phyloP scores from a whole-genome alignment of 2,329 filamentous ascomycete genomes.

The Trichoderma atrobrunneum region DNA sequence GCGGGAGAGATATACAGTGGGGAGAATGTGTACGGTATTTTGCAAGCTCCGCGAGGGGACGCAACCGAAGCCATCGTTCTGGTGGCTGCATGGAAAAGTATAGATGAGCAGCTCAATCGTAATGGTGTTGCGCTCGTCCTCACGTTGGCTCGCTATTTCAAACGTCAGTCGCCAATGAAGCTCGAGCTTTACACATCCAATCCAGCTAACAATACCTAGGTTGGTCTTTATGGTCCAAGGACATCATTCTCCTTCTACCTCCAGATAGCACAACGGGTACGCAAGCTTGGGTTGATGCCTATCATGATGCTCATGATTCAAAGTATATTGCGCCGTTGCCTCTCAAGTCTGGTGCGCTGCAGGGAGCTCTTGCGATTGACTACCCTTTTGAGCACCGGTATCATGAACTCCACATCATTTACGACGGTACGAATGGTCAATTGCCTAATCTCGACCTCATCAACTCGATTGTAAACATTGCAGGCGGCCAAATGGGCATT shows the following conservation, averaged over 20 bases:
- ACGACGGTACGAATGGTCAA: constrained; percentile 94
- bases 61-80: constrained; percentile 96
- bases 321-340: constrained; percentile 70
- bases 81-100: constrained; percentile 83
- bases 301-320: constrained; percentile 83
- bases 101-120: constrained; percentile 73
- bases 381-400: constrained; percentile 84
- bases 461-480: constrained; percentile 88
- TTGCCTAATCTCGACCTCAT: constrained; percentile 93
- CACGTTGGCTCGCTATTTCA: constrained; percentile 90
- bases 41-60: constrained; percentile 91
- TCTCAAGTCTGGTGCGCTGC: constrained; percentile 87
- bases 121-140: constrained; percentile 85
- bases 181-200: not conserved
- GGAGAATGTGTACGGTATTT: constrained; percentile 89
- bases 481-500: constrained; percentile 89
- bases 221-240: constrained; percentile 98
- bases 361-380: constrained; percentile 90
- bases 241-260: constrained; percentile 89
- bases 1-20: constrained; percentile 71
- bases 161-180: constrained; percentile 49
- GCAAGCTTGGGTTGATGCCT: constrained; percentile 96
- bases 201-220: constrained; percentile 42
- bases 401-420: constrained; percentile 83
- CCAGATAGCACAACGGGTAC: constrained; percentile 86